Base-by-base conservation (phyloP, 192 early-diverging fungal genomes). In the Podila horticola region DNA sequence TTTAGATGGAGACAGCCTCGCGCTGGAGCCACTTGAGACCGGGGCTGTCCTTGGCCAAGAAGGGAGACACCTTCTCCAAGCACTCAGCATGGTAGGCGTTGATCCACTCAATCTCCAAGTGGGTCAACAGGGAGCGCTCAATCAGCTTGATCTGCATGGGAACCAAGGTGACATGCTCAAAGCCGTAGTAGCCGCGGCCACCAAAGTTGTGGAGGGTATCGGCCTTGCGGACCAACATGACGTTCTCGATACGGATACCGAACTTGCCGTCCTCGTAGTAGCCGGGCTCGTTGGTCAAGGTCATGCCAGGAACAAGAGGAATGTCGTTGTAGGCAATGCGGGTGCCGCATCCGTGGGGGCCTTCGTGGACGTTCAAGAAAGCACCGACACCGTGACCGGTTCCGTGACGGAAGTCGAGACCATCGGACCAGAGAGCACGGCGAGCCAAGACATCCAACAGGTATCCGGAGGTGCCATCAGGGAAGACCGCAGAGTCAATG, bases 311-410 rank as follows among this genome's bases (percentile, higher is more conserved):
- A 48, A 89, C 90, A 48, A 99, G 85, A 4, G 93, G 91, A 7
- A 88, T 88, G 57, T 93, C 92, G 76, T 96, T 92, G 82, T 90
- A 92, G 17, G 74, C 85, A 60, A 90, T 86, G 41, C 96, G 90
- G 51, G 92, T 88, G 22, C 94, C 94, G 63, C 98, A 95, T 65
- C 96, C 96, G 71, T 99, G 98, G 31, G 98, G 98, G 0, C 97
- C 95, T 74, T 97, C 95, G 66, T 98, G 96, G 4, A 97, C 96
- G 74, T 97, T 97, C 69, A 99, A 89, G 86, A 92, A 99, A 28
- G 92, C 87, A 5, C 98, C 98, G 41, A 99, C 97, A 74, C 98
- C 98, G 81, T 99, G 98, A 3, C 98, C 98, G 20, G 98, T 99
- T 59, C 98, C 96, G 77, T 99, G 98, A 33, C 95, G 91, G 92